phyloP scores from a whole-genome alignment of 2,329 filamentous ascomycete species.

The Verticillium dahliae region DNA sequence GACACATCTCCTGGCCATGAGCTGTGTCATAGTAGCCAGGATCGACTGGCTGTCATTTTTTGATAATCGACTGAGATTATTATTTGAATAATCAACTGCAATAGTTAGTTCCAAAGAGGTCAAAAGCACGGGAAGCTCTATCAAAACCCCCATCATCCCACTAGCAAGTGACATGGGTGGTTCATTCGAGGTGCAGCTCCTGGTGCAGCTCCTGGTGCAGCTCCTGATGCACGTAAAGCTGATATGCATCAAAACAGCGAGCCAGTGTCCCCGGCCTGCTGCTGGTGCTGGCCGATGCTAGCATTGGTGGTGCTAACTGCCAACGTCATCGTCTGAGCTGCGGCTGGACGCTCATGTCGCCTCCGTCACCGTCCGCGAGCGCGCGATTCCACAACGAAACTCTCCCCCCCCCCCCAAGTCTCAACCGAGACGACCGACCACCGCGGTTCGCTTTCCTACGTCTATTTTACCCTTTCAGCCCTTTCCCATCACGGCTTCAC shows the following conservation, averaged over 20 bases:
- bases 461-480: neutral
- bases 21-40: too few species aligned
- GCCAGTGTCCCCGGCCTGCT: neutral
- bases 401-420: neutral
- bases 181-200: too few species aligned
- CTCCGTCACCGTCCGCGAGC: neutral
- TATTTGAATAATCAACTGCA: too few species aligned
- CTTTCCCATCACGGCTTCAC: neutral
- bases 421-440: neutral
- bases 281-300: too few species aligned
- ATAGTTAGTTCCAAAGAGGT: too few species aligned
- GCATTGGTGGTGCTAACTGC: neutral
- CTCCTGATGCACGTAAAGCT: too few species aligned
- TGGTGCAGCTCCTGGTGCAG: too few species aligned
- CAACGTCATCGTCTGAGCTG: neutral
- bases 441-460: neutral
- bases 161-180: too few species aligned
- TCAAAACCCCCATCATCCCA: too few species aligned
- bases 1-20: too few species aligned
- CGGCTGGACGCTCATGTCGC: neutral
- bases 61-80: neutral
- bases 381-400: neutral
- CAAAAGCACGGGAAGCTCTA: too few species aligned
- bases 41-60: too few species aligned
- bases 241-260: neutral